A percentile compares a stretch with the other conserved stretches of the same genome.
phyloP scores from a whole-genome alignment of 2,329 filamentous ascomycete genomes.

The Colletotrichum cuscutae region DNA sequence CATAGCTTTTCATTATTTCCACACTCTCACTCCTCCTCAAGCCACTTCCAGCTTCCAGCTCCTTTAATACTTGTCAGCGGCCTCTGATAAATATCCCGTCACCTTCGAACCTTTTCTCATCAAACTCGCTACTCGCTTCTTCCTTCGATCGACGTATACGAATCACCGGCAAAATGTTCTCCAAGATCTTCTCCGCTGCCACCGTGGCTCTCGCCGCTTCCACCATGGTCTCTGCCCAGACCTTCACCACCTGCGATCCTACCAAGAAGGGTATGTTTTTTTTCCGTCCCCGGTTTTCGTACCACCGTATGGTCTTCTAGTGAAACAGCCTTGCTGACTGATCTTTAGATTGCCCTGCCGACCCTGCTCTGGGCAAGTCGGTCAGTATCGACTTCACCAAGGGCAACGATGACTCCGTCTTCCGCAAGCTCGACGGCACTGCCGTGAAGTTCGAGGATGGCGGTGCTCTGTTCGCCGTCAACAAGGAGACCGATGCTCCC shows the following conservation, averaged over 20 bases:
- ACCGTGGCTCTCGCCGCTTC: conserved; percentile 61
- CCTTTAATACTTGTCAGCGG: conserved; percentile 14
- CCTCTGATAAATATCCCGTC: conserved; percentile 23
- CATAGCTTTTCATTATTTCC: conserved; percentile 29
- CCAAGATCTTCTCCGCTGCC: conserved; percentile 55
- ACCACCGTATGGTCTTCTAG: no score
- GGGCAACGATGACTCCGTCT: conserved; percentile 70
- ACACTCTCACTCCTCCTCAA: conserved; percentile 23
- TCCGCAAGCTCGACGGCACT: conserved; percentile 59
- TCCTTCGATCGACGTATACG: not conserved
- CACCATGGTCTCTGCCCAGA: conserved; percentile 64
- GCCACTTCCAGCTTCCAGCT: conserved; percentile 19
- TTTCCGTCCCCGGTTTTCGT: not conserved
- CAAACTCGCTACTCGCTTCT: not conserved
- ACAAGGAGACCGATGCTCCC: conserved; percentile 71
- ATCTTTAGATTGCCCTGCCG: conserved; percentile 70
- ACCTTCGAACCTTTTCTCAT: not conserved
- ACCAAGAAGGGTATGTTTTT: conserved; percentile 57
- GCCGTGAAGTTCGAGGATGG: conserved; percentile 55
- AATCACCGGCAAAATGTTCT: conserved; percentile 33
- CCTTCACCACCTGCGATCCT: conserved; percentile 66
- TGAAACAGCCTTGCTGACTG: conserved; percentile 37
- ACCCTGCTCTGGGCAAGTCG: conserved; percentile 78
- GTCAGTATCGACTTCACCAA: conserved; percentile 80
- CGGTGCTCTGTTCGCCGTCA: conserved; percentile 74